phyloP scores from a whole-genome alignment of 805 yeast species.

The Pichia kluyveri region DNA sequence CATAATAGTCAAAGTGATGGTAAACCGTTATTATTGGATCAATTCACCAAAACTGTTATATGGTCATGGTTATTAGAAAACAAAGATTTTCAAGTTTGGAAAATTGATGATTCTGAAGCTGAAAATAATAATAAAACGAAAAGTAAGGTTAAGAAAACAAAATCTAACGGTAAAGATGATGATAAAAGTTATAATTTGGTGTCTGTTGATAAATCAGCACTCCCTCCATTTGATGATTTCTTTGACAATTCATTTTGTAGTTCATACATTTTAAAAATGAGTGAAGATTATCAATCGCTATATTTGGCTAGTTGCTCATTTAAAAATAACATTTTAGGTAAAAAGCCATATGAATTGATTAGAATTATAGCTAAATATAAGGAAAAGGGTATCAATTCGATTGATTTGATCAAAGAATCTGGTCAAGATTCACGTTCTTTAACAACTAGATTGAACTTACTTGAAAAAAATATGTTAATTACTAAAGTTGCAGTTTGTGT shows the following conservation, averaged over 20 bases:
- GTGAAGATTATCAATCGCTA: conserved; percentile 48
- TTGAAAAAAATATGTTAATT: conserved; percentile 43
- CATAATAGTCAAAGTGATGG: conserved; percentile 1
- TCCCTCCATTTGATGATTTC: conserved; percentile 3
- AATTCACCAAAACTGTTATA: conserved; percentile 24
- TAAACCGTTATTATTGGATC: conserved; percentile 17
- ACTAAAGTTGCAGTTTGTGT: conserved; percentile 28
- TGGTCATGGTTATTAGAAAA: conserved; percentile 31
- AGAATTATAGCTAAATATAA: conserved; percentile 53
- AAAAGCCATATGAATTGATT: conserved; percentile 44
- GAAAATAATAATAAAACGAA: neutral
- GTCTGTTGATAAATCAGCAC: neutral
- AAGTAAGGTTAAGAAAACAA: neutral
- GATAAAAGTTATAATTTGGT: neutral
- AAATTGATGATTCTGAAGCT: neutral
- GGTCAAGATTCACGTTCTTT: conserved; percentile 67
- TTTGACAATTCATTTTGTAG: neutral
- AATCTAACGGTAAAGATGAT: neutral
- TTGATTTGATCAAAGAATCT: conserved; percentile 45
- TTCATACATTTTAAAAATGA: conserved; percentile 27
- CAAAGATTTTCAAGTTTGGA: conserved; percentile 16
- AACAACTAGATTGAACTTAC: conserved; percentile 49
- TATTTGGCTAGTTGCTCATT: conserved; percentile 48
- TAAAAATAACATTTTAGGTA: conserved; percentile 45
- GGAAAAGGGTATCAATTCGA: conserved; percentile 48